Conservation (phyloP, 257 asterid species). For the Jacaranda mimosifolia region DNA sequence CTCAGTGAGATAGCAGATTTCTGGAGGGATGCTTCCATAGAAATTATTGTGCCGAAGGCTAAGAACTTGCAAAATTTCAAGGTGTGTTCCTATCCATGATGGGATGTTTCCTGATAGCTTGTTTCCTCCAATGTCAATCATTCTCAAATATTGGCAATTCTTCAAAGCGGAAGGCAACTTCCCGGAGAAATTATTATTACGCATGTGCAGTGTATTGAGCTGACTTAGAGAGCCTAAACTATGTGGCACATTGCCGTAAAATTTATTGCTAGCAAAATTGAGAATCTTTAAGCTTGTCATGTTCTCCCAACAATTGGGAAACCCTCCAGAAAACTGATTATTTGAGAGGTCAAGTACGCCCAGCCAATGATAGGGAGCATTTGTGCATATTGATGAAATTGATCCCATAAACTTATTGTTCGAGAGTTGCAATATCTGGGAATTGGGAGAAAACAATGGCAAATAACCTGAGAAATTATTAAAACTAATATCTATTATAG, state of each 20-base stretch:
- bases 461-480: slow-evolving; percentile 42
- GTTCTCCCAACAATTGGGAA: slow-evolving; percentile 42
- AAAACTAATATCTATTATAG: slow-evolving; percentile 24
- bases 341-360: slow-evolving; percentile 23
- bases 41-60: slow-evolving; percentile 34
- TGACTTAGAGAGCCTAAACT: slow-evolving; percentile 21
- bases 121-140: slow-evolving; percentile 21
- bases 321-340: slow-evolving; percentile 32
- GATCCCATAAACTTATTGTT: slow-evolving; percentile 41
- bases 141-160: neutral
- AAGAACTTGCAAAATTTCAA: neutral
- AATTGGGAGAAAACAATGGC: slow-evolving; percentile 11
- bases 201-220: slow-evolving; percentile 9
- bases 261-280: slow-evolving; percentile 33
- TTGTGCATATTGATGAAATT: slow-evolving; percentile 31
- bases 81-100: slow-evolving; percentile 25
- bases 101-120: slow-evolving; percentile 30
- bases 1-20: slow-evolving; percentile 8
- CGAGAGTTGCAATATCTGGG: neutral
- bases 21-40: slow-evolving; percentile 32
- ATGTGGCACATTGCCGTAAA: slow-evolving; percentile 32
- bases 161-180: slow-evolving; percentile 25
- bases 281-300: neutral
- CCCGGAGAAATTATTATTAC: slow-evolving; percentile 15
- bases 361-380: neutral